Evolutionary conservation across 2,329 filamentous ascomycete genomes (phyloP).

Genomic region (Cucurbitaria berberidis): DNA sequence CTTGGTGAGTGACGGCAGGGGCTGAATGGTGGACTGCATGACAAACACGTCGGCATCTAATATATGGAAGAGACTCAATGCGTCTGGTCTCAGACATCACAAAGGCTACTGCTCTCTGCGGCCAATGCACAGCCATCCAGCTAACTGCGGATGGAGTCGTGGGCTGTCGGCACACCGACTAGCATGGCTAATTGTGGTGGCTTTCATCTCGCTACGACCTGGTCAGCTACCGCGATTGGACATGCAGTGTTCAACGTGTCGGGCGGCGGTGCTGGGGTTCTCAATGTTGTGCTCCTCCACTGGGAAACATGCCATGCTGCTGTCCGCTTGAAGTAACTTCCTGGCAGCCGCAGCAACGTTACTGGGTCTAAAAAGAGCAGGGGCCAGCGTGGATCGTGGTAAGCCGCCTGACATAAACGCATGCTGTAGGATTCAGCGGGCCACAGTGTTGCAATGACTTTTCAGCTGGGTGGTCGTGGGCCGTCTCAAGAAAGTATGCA

Average conservation of each 20-base stretch:
- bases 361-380: slow-evolving; percentile 1
- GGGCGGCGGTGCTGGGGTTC: slow-evolving; percentile 17
- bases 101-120: slow-evolving; percentile 11
- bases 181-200: slow-evolving; percentile 21
- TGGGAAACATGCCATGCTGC: slow-evolving; percentile 6
- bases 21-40: slow-evolving; percentile 10
- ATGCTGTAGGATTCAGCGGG: slow-evolving; percentile 15
- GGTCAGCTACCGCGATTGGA: slow-evolving; percentile 11
- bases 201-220: slow-evolving; percentile 25
- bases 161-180: slow-evolving; percentile 20
- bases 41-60: slow-evolving; percentile 12
- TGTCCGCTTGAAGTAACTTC: not conserved
- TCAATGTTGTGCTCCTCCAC: slow-evolving; percentile 14
- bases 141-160: slow-evolving; percentile 24
- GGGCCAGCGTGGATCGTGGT: not conserved
- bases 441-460: slow-evolving; percentile 12
- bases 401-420: slow-evolving; percentile 12
- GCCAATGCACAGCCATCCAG: slow-evolving; percentile 18
- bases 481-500: slow-evolving; percentile 4
- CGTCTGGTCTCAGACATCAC: slow-evolving; percentile 14
- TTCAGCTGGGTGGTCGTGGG: slow-evolving; percentile 11
- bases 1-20: slow-evolving; percentile 9
- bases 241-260: slow-evolving; percentile 6
- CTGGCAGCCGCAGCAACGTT: slow-evolving; percentile 14
- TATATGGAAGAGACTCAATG: slow-evolving; percentile 27